Evolutionary conservation across 805 yeast genomes (phyloP).

Genomic region (Candida gorgasii): DNA sequence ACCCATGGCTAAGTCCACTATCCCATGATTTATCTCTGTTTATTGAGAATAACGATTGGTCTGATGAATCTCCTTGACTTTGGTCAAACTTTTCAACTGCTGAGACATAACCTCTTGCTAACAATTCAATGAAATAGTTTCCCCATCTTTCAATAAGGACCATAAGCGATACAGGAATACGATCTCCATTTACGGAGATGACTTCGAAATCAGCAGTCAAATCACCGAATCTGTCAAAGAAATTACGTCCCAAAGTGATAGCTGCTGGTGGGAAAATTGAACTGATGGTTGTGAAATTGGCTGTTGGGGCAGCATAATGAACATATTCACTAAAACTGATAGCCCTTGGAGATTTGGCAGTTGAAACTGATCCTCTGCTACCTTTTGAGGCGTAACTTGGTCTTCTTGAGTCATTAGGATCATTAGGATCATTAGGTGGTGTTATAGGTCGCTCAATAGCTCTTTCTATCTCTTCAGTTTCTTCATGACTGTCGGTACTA

Average conservation of each 20-base stretch:
- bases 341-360: constrained; percentile 22
- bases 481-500: constrained; percentile 12
- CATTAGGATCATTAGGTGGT: constrained; percentile 4
- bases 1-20: constrained; percentile 8
- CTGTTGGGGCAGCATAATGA: constrained; percentile 71
- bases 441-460: constrained; percentile 12
- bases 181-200: constrained; percentile 66
- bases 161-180: constrained; percentile 61
- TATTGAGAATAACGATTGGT: background rate
- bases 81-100: constrained; percentile 47
- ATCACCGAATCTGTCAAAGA: constrained; percentile 65
- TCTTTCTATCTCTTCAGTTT: background rate
- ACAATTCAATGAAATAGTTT: constrained; percentile 58
- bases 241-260: constrained; percentile 73
- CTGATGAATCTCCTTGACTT: constrained; percentile 17
- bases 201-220: constrained; percentile 71
- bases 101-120: constrained; percentile 64
- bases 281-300: constrained; percentile 62
- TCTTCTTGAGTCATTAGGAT: constrained; percentile 15
- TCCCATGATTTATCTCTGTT: constrained; percentile 3
- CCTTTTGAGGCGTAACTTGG: constrained; percentile 12
- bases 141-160: constrained; percentile 79
- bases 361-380: constrained; percentile 15
- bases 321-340: constrained; percentile 68
- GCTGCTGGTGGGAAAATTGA: constrained; percentile 78